phyloP scores from a whole-genome alignment of 1,284 basidiomycete species.

The Ustilago trichophora region DNA sequence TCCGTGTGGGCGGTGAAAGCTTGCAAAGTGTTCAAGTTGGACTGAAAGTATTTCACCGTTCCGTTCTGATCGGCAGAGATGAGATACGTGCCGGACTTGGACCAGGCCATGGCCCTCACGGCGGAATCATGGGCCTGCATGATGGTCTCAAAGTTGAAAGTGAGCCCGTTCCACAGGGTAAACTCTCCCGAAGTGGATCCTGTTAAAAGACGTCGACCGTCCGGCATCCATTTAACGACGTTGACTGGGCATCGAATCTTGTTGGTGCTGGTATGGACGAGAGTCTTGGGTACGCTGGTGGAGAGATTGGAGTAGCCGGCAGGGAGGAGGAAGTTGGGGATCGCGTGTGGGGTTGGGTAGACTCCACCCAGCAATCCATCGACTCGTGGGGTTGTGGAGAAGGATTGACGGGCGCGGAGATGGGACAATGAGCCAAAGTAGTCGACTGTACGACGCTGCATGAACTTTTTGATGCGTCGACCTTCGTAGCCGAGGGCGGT shows the following conservation, averaged over 20 bases:
- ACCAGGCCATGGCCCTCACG: constrained; percentile 88
- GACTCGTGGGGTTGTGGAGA: constrained; percentile 10
- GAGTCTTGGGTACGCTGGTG: constrained; percentile 91
- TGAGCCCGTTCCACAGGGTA: constrained; percentile 97
- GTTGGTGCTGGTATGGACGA: constrained; percentile 97
- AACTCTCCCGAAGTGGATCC: constrained; percentile 97
- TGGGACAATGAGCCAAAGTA: constrained; percentile 81
- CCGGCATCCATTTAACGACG: constrained; percentile 94
- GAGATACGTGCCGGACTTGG: constrained; percentile 87
- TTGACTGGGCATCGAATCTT: constrained; percentile 97
- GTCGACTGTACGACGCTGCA: constrained; percentile 91
- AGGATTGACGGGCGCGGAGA: constrained; percentile 3
- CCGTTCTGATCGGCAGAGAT: constrained; percentile 92
- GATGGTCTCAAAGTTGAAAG: constrained; percentile 99
- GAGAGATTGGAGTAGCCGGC: constrained; percentile 87
- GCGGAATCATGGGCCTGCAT: constrained; percentile 95
- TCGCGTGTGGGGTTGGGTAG: constrained; percentile 51
- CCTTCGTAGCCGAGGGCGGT: constrained; percentile 70
- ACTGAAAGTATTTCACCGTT: constrained; percentile 97
- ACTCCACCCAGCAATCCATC: constrained; percentile 19
- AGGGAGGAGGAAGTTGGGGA: constrained; percentile 77
- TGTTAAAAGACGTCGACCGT: constrained; percentile 88
- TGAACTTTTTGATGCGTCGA: constrained; percentile 83
- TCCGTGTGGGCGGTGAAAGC: constrained; percentile 82
- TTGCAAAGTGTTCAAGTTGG: constrained; percentile 97